Percentiles rank a stretch among this genome's conserved stretches.
Conservation (phyloP, 768 basidiomycete species). For the Leucosporidium yakuticum region DNA sequence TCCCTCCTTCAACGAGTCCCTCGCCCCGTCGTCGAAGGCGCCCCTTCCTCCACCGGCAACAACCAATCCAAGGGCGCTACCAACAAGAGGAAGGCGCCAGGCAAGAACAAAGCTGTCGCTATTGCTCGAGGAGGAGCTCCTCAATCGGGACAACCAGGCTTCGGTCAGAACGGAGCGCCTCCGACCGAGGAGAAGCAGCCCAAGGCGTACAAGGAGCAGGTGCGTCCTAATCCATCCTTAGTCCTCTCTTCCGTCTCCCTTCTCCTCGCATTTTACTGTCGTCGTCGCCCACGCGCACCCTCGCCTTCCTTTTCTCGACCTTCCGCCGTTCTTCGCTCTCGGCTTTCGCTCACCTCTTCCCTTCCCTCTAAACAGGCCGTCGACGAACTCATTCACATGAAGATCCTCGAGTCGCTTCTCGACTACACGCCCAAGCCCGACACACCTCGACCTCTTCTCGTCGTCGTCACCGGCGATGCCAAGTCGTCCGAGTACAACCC, state of each 20-base stretch:
- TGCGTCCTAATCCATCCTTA: too few species aligned
- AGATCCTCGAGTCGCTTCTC: slow-evolving; percentile 78
- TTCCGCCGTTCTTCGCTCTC: neutral
- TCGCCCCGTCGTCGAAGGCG: slow-evolving; percentile 2
- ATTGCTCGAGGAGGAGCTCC: too few species aligned
- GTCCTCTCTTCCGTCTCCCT: too few species aligned
- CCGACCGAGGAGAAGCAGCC: slow-evolving; percentile 2
- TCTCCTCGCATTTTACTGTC: neutral
- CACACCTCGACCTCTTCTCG: slow-evolving; percentile 53
- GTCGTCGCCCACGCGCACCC: slow-evolving; percentile 5
- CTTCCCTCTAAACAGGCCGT: slow-evolving; percentile 81
- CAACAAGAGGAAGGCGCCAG: too few species aligned
- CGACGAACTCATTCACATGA: slow-evolving; percentile 87
- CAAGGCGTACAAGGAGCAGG: slow-evolving; percentile 33
- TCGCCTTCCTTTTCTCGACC: neutral
- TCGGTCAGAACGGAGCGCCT: slow-evolving; percentile 2
- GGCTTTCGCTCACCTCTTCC: slow-evolving; percentile 44
- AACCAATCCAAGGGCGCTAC: too few species aligned
- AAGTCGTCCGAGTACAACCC: slow-evolving; percentile 87
- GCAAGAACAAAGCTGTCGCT: too few species aligned
- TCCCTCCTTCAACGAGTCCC: slow-evolving; percentile 34
- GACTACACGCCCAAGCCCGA: slow-evolving; percentile 44
- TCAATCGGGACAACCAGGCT: too few species aligned
- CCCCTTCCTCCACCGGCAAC: neutral
- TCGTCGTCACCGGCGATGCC: slow-evolving; percentile 90